Evolutionary conservation across 495 filamentous ascomycete genomes (phyloP), one percentile per base, ranked within the genome.

Genomic region (Podospora fimiseda): DNA sequence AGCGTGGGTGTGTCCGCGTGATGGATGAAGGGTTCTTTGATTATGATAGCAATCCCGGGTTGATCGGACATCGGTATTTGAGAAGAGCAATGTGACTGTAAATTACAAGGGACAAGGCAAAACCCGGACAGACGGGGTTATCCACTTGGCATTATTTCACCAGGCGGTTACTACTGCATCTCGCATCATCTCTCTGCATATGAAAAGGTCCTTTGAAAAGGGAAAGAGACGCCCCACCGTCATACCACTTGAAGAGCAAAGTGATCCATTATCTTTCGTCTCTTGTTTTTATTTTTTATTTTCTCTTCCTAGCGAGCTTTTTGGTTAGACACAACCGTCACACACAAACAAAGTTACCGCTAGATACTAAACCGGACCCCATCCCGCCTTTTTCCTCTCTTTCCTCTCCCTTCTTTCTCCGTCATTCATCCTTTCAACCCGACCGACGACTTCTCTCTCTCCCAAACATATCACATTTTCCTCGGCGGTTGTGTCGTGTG

Each of bases 91-190:
- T 33, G 27, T 33, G 11, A 33, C 11, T 5, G 27, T 33, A 33
- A 6, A 5, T 5, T 6, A 33, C 5, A 33, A 33, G 27, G 27
- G 27, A 11, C 27, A 5, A 33, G 11, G 27, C 27, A 33, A 11
- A 33, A 33, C 27, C 27, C n/a, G n/a, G 27, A 11, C 11, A 11
- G 27, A 33, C 27, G 27, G 27, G 27, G 27, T 5, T 33, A 6
- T 5, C 11, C 27, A 5, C 46, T 49, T 49, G 46, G 46, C 46
- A 16, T 41, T 40, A 49, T 49, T 49, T 49, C 27, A 49, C 46
- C 16, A 24, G 46, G 45, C 45, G 27, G 27, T 33, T 33, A 33
- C 27, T 33, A 33, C 27, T 11, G 27, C 27, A 33, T 33, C 27
- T 33, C 27, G 11, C 27, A 33, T 33, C 6, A 11, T 33, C n/a